Conservation (phyloP, 331 rosid genomes). For the Malus hybrid region DNA sequence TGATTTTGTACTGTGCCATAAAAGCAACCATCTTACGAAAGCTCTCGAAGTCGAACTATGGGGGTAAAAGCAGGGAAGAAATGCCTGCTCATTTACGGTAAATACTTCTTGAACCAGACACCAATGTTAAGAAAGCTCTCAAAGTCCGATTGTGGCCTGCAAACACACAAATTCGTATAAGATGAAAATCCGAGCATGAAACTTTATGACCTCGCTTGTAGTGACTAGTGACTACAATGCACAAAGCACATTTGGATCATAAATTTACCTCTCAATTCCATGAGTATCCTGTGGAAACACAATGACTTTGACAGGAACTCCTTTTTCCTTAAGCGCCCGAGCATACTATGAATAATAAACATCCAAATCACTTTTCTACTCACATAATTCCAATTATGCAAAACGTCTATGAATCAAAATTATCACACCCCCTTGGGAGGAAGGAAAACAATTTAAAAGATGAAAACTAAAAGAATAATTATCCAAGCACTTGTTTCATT, state of each 20-base stretch:
- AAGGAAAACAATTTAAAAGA: background rate
- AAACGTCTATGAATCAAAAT: slow-evolving; percentile 16
- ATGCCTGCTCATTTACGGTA: slow-evolving; percentile 44
- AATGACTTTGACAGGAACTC: slow-evolving; percentile 50
- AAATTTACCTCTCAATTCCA: slow-evolving; percentile 61
- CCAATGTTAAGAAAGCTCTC: slow-evolving; percentile 84
- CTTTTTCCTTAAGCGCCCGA: slow-evolving; percentile 72
- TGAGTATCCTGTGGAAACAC: slow-evolving; percentile 81
- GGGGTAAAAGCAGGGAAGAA: background rate
- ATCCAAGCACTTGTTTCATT: background rate
- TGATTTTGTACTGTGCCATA: background rate
- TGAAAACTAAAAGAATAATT: background rate
- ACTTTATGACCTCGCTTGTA: background rate
- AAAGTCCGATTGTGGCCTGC: slow-evolving; percentile 87
- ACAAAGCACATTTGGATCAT: slow-evolving; percentile 1
- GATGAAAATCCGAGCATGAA: background rate
- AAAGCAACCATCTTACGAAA: background rate
- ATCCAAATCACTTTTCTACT: background rate
- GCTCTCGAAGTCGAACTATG: background rate
- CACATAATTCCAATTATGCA: background rate
- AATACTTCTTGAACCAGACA: slow-evolving; percentile 74
- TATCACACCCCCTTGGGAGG: background rate
- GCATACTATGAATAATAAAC: slow-evolving; percentile 48
- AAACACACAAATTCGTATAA: background rate
- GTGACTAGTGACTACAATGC: background rate